phyloP scores from a whole-genome alignment of 352 stramenopile genomes.

The Nothophytophthora sp. region DNA sequence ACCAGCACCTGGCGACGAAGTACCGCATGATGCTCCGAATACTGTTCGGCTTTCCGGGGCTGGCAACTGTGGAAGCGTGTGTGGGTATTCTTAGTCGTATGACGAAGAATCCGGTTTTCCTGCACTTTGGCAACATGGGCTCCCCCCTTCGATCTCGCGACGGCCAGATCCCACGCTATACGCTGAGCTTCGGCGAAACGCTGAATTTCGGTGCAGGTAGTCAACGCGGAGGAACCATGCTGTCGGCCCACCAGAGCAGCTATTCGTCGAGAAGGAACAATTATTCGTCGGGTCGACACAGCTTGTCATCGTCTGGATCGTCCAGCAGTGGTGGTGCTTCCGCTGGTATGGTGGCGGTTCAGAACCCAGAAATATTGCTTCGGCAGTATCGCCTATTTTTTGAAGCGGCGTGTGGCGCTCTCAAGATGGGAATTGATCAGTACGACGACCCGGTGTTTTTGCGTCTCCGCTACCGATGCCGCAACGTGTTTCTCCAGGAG shows the following conservation, averaged over 20 bases:
- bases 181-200: slow-evolving; percentile 59
- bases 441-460: slow-evolving; percentile 71
- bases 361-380: slow-evolving; percentile 75
- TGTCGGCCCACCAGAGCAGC: slow-evolving; percentile 16
- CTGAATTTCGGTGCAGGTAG: slow-evolving; percentile 46
- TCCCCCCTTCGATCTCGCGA: slow-evolving; percentile 47
- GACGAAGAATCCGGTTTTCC: slow-evolving; percentile 67
- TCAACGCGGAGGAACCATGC: slow-evolving; percentile 20
- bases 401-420: slow-evolving; percentile 50
- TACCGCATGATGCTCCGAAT: slow-evolving; percentile 80
- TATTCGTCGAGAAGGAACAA: slow-evolving; percentile 37
- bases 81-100: slow-evolving; percentile 76
- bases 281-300: slow-evolving; percentile 29
- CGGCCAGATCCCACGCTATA: slow-evolving; percentile 46
- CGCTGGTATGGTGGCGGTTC: slow-evolving; percentile 36
- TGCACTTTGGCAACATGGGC: slow-evolving; percentile 58
- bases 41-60: slow-evolving; percentile 70
- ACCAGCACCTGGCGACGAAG: slow-evolving; percentile 72
- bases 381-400: slow-evolving; percentile 78
- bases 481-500: slow-evolving; percentile 81
- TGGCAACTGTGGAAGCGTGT: slow-evolving; percentile 72
- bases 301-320: slow-evolving; percentile 46
- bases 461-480: slow-evolving; percentile 72
- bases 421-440: slow-evolving; percentile 60
- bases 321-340: slow-evolving; percentile 31